Evolutionary conservation across 805 yeast species (phyloP).

Genomic region (Yarrowia sp.): DNA sequence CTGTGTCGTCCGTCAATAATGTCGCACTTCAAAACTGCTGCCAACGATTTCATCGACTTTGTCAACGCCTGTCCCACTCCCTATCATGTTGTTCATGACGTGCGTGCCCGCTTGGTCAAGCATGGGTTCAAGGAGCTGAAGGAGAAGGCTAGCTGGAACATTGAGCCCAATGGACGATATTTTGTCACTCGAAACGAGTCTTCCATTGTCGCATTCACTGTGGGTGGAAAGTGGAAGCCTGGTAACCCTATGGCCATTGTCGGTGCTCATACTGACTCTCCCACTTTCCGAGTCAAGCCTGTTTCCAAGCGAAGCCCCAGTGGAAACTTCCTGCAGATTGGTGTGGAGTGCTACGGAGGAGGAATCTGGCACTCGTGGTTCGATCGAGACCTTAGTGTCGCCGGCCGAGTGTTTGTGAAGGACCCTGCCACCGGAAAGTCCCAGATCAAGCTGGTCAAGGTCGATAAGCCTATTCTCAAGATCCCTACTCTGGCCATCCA

Average conservation of each 20-base stretch:
- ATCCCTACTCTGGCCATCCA: constrained; percentile 97
- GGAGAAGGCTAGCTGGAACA: constrained; percentile 76
- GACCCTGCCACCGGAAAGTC: constrained; percentile 56
- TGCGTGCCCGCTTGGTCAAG: constrained; percentile 59
- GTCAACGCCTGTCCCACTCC: constrained; percentile 92
- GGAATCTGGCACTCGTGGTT: constrained; percentile 98
- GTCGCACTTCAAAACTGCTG: constrained; percentile 33
- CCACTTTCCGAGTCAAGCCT: constrained; percentile 90
- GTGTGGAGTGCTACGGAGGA: constrained; percentile 95
- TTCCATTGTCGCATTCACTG: constrained; percentile 84
- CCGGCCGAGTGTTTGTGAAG: constrained; percentile 85
- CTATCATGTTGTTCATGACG: constrained; percentile 83
- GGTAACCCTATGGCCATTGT: constrained; percentile 87
- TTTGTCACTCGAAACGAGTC: constrained; percentile 90
- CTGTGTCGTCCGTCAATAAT: constrained; percentile 18
- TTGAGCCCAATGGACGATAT: constrained; percentile 68
- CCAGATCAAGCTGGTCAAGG: constrained; percentile 74
- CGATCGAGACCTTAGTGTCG: constrained; percentile 88
- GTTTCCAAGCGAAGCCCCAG: constrained; percentile 67
- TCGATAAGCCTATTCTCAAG: constrained; percentile 82
- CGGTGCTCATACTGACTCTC: constrained; percentile 97
- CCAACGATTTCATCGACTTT: constrained; percentile 68
- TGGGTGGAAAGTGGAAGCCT: constrained; percentile 73
- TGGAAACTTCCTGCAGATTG: constrained; percentile 79
- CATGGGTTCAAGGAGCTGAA: constrained; percentile 78